Evolutionary conservation across 352 stramenopile genomes (phyloP).

Genomic region (Thraustotheca clavata): DNA sequence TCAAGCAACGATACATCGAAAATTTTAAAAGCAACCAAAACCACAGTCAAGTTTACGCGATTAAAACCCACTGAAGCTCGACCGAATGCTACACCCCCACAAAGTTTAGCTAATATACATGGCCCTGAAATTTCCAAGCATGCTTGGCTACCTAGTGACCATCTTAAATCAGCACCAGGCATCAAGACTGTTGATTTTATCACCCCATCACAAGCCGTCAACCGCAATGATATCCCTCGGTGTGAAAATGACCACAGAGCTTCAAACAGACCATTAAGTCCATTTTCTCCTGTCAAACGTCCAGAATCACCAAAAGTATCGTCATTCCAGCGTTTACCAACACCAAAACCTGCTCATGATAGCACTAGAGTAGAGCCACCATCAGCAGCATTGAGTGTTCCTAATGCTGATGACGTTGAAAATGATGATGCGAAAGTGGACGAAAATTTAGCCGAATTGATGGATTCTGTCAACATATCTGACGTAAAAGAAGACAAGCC

Average conservation of each 20-base stretch:
- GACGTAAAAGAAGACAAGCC: background rate
- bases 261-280: background rate
- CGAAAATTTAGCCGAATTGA: background rate
- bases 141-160: background rate
- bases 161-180: no score
- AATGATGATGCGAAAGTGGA: background rate
- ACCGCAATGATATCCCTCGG: background rate
- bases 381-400: background rate
- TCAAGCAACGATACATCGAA: background rate
- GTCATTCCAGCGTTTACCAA: background rate
- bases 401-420: background rate
- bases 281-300: background rate
- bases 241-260: background rate
- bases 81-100: background rate
- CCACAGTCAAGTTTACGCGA: background rate
- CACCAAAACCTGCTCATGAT: background rate
- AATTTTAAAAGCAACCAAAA: background rate
- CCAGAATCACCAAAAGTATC: background rate
- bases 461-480: background rate
- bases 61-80: background rate
- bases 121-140: background rate
- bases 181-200: background rate
- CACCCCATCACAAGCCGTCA: background rate
- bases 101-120: background rate
- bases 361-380: background rate